Percentiles rank a stretch among this genome's conserved stretches.
phyloP scores from a whole-genome alignment of 179 eudicot genomes.

The Monotropa hypopitys region DNA sequence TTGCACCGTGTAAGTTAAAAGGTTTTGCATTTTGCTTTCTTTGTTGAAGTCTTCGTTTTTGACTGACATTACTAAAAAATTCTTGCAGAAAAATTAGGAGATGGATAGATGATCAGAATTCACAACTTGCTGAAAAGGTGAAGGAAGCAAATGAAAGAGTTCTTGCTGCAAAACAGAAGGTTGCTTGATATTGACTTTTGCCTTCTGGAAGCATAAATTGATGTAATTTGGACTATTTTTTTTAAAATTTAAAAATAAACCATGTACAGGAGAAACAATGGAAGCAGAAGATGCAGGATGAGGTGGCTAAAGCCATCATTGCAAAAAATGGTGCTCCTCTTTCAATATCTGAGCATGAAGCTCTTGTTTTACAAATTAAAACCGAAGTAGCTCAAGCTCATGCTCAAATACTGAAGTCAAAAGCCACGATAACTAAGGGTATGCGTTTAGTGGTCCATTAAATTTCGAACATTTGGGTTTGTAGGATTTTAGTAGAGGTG shows the following conservation, averaged over 20 bases:
- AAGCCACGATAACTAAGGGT: slow-evolving; percentile 32
- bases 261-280: slow-evolving; percentile 49
- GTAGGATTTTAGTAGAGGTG: background rate
- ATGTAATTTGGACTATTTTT: background rate
- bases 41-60: background rate
- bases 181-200: slow-evolving; percentile 14
- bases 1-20: slow-evolving; percentile 29
- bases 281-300: slow-evolving; percentile 53
- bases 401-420: slow-evolving; percentile 36
- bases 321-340: slow-evolving; percentile 47
- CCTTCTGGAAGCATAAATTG: background rate
- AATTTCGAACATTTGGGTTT: background rate
- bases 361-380: slow-evolving; percentile 34
- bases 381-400: slow-evolving; percentile 38
- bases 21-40: background rate
- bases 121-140: slow-evolving; percentile 26
- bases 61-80: background rate
- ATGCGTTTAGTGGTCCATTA: slow-evolving; percentile 16
- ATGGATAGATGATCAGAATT: slow-evolving; percentile 62
- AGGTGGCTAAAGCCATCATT: slow-evolving; percentile 35
- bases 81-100: slow-evolving; percentile 41
- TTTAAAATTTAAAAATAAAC: background rate
- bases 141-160: slow-evolving; percentile 49
- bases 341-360: slow-evolving; percentile 45
- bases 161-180: slow-evolving; percentile 56